These are phyloP conservation scores for Synchytrium microbalum DNA, from an alignment of 371 early-diverging fungal genomes.

Conservation along the genomic window DNA sequence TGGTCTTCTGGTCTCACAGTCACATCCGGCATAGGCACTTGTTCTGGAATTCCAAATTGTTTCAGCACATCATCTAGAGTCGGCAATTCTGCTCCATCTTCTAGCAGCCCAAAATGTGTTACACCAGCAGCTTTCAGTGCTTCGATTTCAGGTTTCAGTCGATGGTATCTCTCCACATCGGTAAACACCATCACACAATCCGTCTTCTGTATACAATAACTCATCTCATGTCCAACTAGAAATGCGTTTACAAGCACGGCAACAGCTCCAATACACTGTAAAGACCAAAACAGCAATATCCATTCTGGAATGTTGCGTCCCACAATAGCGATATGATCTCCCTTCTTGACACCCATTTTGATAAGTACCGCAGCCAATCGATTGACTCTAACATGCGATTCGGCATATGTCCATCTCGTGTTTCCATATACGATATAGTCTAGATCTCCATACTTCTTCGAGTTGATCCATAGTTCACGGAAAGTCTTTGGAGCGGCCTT, in stretches of 20 bases:
- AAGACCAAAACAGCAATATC: neutral
- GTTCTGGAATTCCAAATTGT: too few species aligned
- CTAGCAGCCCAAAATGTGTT: neutral
- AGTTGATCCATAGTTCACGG: too few species aligned
- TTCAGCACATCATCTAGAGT: too few species aligned
- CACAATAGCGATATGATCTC: neutral
- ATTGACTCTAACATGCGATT: neutral
- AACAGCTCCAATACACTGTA: conserved; percentile 5
- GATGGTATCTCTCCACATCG: too few species aligned
- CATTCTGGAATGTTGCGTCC: conserved; percentile 21
- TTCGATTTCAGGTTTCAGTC: conserved; percentile 5
- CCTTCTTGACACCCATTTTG: neutral
- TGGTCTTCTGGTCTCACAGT: too few species aligned
- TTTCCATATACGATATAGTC: conserved; percentile 4
- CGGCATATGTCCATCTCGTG: neutral
- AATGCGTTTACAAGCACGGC: conserved; percentile 18
- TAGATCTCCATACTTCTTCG: conserved; percentile 8
- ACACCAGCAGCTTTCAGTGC: neutral
- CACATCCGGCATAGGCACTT: too few species aligned
- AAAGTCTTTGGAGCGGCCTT: too few species aligned
- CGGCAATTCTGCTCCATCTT: conserved; percentile 5
- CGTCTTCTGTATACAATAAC: too few species aligned
- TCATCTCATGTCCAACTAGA: too few species aligned
- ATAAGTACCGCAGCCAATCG: neutral
- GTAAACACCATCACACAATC: too few species aligned